Percentiles rank a stretch among this genome's conserved stretches.
phyloP scores from a whole-genome alignment of 257 asterid species.

The Primulina huaijiensis region DNA sequence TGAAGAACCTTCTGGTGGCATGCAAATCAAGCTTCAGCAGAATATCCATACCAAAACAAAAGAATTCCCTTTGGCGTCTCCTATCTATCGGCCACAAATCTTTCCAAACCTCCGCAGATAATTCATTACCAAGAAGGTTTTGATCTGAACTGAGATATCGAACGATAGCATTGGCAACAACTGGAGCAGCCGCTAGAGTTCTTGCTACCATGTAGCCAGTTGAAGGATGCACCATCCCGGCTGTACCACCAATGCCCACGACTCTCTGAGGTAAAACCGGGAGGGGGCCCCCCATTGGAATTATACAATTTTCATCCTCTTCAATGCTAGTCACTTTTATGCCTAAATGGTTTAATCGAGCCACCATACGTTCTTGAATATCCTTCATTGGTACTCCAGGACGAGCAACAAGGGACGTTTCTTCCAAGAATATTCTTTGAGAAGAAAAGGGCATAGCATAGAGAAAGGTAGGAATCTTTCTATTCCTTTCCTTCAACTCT shows the following conservation, averaged over 20 bases:
- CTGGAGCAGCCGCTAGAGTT: conserved; percentile 92
- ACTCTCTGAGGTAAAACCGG: conserved; percentile 90
- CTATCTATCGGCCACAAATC: conserved; percentile 96
- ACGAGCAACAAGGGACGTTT: conserved; percentile 96
- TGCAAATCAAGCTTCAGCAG: conserved; percentile 81
- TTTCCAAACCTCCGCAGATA: conserved; percentile 80
- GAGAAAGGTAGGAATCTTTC: conserved; percentile 76
- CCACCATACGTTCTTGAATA: conserved; percentile 87
- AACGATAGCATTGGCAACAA: conserved; percentile 82
- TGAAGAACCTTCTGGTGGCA: conserved; percentile 84
- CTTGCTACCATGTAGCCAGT: conserved; percentile 99
- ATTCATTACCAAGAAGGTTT: conserved; percentile 42
- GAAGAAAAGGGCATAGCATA: conserved; percentile 99
- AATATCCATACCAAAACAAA: conserved; percentile 94
- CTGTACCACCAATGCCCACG: conserved; percentile 70
- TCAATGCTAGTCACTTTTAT: conserved; percentile 82
- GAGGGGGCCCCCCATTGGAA: conserved; percentile 99
- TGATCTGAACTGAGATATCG: conserved; percentile 55
- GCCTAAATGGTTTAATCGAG: conserved; percentile 78
- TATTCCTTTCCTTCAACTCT: conserved; percentile 64
- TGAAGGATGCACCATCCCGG: conserved; percentile 99
- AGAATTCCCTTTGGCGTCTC: conserved; percentile 92
- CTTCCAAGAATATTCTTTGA: conserved; percentile 77
- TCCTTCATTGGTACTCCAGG: conserved; percentile 86
- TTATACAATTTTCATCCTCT: conserved; percentile 89